These are phyloP conservation scores for Wickerhamiella sergipiensis DNA, from an alignment of 805 yeast genomes.

Conservation along the genomic window DNA sequence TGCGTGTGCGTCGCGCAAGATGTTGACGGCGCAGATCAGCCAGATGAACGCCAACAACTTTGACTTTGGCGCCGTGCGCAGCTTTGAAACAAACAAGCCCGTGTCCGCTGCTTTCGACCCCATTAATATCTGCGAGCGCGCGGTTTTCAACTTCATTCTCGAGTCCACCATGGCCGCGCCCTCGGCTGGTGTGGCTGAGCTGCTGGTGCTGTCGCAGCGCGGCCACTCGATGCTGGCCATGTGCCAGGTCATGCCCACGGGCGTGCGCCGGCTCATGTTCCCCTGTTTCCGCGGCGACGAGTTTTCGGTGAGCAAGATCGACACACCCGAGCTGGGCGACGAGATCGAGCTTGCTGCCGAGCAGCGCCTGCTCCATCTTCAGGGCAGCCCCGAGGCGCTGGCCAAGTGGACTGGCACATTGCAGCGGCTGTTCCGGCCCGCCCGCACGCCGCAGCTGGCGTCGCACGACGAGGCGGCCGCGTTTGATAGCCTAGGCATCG, in stretches of 20 bases:
- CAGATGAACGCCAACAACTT: constrained; percentile 4
- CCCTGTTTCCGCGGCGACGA: constrained; percentile 8
- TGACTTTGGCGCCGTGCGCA: constrained; percentile 7
- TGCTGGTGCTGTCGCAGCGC: constrained; percentile 3
- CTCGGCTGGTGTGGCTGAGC: constrained; percentile 2
- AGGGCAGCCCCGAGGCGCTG: neutral
- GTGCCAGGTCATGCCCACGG: constrained; percentile 4
- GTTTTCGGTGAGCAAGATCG: constrained; percentile 1
- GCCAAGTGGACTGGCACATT: neutral
- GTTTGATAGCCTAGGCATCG: neutral
- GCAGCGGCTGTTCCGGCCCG: neutral
- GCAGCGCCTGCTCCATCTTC: neutral
- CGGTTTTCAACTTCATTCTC: constrained; percentile 5
- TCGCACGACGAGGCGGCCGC: neutral
- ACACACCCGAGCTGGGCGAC: constrained; percentile 1
- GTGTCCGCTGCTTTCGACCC: constrained; percentile 11
- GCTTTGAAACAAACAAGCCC: constrained; percentile 5
- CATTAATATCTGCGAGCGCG: constrained; percentile 6
- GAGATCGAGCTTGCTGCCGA: neutral
- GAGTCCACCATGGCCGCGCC: neutral
- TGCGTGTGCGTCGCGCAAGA: constrained; percentile 3
- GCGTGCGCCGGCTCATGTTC: constrained; percentile 6
- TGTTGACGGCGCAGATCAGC: constrained; percentile 4
- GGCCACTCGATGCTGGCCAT: constrained; percentile 5
- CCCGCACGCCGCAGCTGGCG: neutral